Percentiles rank a stretch among this genome's conserved stretches.
Evolutionary conservation across 2,329 filamentous ascomycete genomes (phyloP).

Genomic region (Hymenoscyphus occultus): DNA sequence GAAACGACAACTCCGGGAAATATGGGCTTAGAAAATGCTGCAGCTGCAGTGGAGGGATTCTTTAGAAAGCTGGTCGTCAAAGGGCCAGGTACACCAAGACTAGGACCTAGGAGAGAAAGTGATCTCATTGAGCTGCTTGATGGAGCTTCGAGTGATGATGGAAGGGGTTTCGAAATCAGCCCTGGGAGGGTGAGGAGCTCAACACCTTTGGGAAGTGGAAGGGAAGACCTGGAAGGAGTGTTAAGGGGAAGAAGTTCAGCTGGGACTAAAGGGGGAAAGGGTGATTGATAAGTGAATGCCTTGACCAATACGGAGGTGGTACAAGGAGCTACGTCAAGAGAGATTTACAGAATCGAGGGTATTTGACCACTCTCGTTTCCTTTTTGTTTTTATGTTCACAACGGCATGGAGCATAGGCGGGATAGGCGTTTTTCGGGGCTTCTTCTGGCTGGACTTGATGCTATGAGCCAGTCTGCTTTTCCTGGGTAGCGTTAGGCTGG

Average conservation of each 20-base stretch:
- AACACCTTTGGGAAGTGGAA: conserved; percentile 26
- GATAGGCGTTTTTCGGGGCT: conserved; percentile 1
- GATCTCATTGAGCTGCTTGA: conserved; percentile 74
- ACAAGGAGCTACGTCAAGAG: background rate
- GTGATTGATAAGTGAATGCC: conserved; percentile 19
- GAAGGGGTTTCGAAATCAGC: conserved; percentile 36
- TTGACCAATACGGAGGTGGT: background rate
- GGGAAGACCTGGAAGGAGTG: conserved; percentile 25
- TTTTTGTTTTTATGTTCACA: conserved; percentile 3
- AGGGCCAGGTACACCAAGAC: conserved; percentile 50
- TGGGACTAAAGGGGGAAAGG: conserved; percentile 28
- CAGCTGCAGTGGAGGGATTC: conserved; percentile 87
- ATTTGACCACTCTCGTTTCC: background rate
- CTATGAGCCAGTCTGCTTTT: background rate
- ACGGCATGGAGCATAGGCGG: conserved; percentile 6
- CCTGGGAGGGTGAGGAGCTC: conserved; percentile 22
- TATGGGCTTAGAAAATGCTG: conserved; percentile 71
- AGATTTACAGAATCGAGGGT: background rate
- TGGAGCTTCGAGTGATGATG: conserved; percentile 55
- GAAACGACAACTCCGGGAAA: conserved; percentile 45
- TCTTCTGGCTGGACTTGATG: background rate
- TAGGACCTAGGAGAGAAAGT: conserved; percentile 42
- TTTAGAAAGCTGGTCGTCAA: conserved; percentile 75
- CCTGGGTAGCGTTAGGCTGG: background rate
- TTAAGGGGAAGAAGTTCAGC: conserved; percentile 19